Percentiles rank a stretch among this genome's conserved stretches.
These are phyloP conservation scores for Cercospora beticola DNA, from an alignment of 2,329 filamentous ascomycete species.

Conservation along the genomic window DNA sequence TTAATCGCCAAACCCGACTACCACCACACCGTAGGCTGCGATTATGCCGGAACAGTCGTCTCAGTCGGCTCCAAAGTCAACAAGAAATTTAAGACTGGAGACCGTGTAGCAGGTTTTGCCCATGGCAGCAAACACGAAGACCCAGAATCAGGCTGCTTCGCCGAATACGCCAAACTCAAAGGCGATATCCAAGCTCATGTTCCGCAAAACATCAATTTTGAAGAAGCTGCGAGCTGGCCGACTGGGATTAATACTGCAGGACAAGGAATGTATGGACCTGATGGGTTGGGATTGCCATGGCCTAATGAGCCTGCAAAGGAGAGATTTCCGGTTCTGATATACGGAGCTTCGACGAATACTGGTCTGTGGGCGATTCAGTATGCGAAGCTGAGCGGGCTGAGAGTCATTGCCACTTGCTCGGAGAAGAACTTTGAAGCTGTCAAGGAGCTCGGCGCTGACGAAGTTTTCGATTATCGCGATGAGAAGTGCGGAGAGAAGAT, in stretches of 20 bases:
- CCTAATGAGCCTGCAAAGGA: constrained; percentile 2
- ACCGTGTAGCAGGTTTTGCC: constrained; percentile 51
- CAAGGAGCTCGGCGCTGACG: constrained; percentile 46
- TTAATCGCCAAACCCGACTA: constrained; percentile 33
- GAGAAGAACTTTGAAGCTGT: constrained; percentile 50
- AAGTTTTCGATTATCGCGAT: constrained; percentile 51
- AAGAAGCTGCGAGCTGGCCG: constrained; percentile 54
- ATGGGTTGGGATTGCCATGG: constrained; percentile 16
- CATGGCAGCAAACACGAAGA: constrained; percentile 44
- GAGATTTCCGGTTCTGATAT: constrained; percentile 10
- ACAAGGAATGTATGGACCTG: constrained; percentile 45
- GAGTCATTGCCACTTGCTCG: constrained; percentile 48
- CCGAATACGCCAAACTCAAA: constrained; percentile 54
- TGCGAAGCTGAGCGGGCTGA: constrained; percentile 42
- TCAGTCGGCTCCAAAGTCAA: constrained; percentile 51
- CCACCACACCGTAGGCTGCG: constrained; percentile 50
- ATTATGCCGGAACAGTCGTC: constrained; percentile 55
- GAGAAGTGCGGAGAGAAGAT: constrained; percentile 46
- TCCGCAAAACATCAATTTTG: constrained; percentile 49
- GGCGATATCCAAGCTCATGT: constrained; percentile 50
- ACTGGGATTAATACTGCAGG: constrained; percentile 53
- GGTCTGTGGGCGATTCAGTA: constrained; percentile 52
- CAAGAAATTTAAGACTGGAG: constrained; percentile 48
- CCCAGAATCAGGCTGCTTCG: constrained; percentile 49
- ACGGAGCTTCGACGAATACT: constrained; percentile 49